phyloP scores from a whole-genome alignment of 2,329 filamentous ascomycete genomes.

The Elsinoe perseae region DNA sequence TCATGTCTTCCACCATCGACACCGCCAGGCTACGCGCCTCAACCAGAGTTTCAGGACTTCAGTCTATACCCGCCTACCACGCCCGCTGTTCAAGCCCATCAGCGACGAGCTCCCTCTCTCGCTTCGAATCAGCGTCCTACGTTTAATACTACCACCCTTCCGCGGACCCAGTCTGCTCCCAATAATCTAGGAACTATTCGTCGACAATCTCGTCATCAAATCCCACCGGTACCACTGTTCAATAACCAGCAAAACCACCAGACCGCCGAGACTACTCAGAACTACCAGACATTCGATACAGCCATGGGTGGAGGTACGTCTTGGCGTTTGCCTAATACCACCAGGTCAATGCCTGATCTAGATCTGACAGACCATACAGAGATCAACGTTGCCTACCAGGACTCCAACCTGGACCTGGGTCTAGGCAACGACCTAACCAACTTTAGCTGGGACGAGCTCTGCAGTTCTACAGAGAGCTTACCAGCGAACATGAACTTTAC shows the following conservation, averaged over 20 bases:
- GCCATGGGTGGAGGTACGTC: slow-evolving; percentile 45
- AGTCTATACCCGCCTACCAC: slow-evolving; percentile 55
- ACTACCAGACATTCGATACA: slow-evolving; percentile 16
- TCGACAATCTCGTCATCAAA: slow-evolving; percentile 23
- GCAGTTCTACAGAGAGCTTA: slow-evolving; percentile 16
- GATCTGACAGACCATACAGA: slow-evolving; percentile 31
- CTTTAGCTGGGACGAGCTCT: slow-evolving; percentile 16
- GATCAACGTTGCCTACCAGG: slow-evolving; percentile 40
- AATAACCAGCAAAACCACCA: slow-evolving; percentile 29
- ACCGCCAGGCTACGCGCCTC: slow-evolving; percentile 45
- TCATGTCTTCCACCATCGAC: slow-evolving; percentile 64
- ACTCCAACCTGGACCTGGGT: slow-evolving; percentile 39
- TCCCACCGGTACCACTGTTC: slow-evolving; percentile 68
- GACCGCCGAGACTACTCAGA: background rate
- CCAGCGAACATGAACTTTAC: slow-evolving; percentile 34
- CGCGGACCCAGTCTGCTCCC: slow-evolving; percentile 1
- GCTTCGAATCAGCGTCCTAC: slow-evolving; percentile 48
- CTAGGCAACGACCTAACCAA: slow-evolving; percentile 26
- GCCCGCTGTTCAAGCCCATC: slow-evolving; percentile 31
- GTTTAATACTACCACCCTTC: slow-evolving; percentile 43
- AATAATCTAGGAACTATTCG: slow-evolving; percentile 10
- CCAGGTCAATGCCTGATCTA: slow-evolving; percentile 22
- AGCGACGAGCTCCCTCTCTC: slow-evolving; percentile 45
- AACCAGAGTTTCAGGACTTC: slow-evolving; percentile 57
- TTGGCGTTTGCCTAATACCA: slow-evolving; percentile 21